phyloP scores from a whole-genome alignment of 2,329 filamentous ascomycete species.

The Cyclaneusma minus region DNA sequence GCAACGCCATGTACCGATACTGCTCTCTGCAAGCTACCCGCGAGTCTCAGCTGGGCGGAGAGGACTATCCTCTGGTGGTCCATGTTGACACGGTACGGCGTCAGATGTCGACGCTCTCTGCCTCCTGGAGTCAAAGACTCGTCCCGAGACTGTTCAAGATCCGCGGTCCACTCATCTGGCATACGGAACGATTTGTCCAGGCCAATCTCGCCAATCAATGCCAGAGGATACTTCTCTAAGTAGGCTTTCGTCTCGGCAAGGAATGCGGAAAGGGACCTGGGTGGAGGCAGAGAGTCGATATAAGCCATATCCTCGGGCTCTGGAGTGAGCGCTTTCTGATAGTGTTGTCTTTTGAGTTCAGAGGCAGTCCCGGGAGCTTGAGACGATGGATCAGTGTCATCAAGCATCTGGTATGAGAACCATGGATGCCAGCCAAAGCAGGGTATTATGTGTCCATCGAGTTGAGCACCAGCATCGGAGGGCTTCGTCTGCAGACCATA shows the following conservation, averaged over 20 bases:
- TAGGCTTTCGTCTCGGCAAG: slow-evolving; percentile 37
- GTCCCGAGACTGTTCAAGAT: slow-evolving; percentile 24
- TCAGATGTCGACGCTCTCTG: slow-evolving; percentile 52
- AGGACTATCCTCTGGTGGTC: slow-evolving; percentile 54
- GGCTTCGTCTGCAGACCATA: slow-evolving; percentile 28
- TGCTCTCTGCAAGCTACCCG: slow-evolving; percentile 55
- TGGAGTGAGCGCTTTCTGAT: slow-evolving; percentile 46
- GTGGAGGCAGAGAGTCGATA: slow-evolving; percentile 38
- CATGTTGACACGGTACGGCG: slow-evolving; percentile 50
- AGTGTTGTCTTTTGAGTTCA: slow-evolving; percentile 38
- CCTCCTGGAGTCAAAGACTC: slow-evolving; percentile 47
- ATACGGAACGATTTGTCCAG: slow-evolving; percentile 66
- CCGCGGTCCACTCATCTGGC: slow-evolving; percentile 38
- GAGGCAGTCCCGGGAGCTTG: slow-evolving; percentile 6
- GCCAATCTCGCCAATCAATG: slow-evolving; percentile 64
- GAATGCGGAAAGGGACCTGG: slow-evolving; percentile 41
- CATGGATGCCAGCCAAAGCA: slow-evolving; percentile 83
- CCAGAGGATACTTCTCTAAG: slow-evolving; percentile 40
- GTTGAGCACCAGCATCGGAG: no score
- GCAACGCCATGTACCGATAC: slow-evolving; percentile 58
- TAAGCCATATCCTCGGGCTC: slow-evolving; percentile 29
- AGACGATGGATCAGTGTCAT: slow-evolving; percentile 27
- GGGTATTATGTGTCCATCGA: slow-evolving; percentile 37
- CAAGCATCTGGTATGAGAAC: slow-evolving; percentile 67
- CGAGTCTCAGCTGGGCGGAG: slow-evolving; percentile 52